phyloP scores from a whole-genome alignment of 192 early-diverging fungal genomes.

The Jimgerdemannia flammicorona region DNA sequence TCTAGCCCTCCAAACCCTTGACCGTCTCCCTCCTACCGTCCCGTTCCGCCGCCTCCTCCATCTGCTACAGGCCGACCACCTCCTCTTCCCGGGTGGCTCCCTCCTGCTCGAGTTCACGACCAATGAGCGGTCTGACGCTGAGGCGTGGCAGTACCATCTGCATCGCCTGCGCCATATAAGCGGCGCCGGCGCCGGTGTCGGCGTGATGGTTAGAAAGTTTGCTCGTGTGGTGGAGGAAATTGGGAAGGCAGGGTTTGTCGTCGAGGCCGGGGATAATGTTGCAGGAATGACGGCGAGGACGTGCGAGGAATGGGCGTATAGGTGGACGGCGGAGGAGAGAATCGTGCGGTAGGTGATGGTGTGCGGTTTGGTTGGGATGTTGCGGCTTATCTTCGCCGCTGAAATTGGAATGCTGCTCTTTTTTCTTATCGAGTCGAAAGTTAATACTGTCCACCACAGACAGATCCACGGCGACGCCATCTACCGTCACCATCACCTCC shows the following conservation, averaged over 20 bases:
- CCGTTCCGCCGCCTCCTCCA: background rate
- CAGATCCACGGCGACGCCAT: background rate
- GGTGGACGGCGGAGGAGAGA: background rate
- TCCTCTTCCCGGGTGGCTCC: background rate
- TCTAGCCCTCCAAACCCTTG: background rate
- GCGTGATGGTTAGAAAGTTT: background rate
- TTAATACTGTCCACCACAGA: background rate
- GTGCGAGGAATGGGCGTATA: background rate
- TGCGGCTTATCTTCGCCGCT: background rate
- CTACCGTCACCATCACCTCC: background rate
- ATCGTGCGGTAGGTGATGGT: background rate
- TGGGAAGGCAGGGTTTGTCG: background rate
- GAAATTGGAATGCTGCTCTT: no score
- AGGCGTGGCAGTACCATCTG: background rate
- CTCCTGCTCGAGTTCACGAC: background rate
- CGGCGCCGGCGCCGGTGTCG: background rate
- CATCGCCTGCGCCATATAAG: background rate
- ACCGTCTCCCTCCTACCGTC: background rate
- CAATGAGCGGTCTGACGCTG: background rate
- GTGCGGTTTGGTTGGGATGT: background rate
- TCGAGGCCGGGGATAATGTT: background rate
- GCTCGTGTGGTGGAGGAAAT: background rate
- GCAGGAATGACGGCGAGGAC: background rate
- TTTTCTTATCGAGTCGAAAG: no score
- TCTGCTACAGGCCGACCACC: background rate